Percentiles rank a stretch among this genome's conserved stretches.
Evolutionary conservation across 345 rosid genomes (phyloP).

Genomic region (Raphanus raphanistrum): DNA sequence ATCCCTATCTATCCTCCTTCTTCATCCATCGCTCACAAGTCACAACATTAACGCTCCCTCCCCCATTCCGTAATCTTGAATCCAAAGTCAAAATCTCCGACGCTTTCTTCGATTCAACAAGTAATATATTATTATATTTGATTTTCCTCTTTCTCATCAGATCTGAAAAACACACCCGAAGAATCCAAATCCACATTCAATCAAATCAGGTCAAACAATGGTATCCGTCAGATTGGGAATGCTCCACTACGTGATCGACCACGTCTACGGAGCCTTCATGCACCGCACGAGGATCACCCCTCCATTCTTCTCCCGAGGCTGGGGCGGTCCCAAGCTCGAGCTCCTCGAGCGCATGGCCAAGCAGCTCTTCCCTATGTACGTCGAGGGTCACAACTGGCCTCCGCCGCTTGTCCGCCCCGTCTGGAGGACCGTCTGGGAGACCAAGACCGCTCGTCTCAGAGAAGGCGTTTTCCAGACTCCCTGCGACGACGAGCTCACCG

Average conservation of each 20-base stretch:
- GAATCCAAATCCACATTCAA: background rate
- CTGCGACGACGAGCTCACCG: slow-evolving; percentile 70
- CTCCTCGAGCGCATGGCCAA: slow-evolving; percentile 75
- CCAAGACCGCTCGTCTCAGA: slow-evolving; percentile 62
- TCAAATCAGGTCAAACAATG: slow-evolving; percentile 42
- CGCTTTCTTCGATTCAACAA: background rate
- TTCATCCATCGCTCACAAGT: background rate
- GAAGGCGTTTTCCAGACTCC: slow-evolving; percentile 90
- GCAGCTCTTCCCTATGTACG: slow-evolving; percentile 69
- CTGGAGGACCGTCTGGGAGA: slow-evolving; percentile 96
- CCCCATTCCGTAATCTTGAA: slow-evolving; percentile 5
- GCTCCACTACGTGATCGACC: slow-evolving; percentile 90
- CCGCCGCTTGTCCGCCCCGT: slow-evolving; percentile 66
- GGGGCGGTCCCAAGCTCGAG: slow-evolving; percentile 92
- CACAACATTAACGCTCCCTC: background rate
- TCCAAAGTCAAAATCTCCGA: slow-evolving; percentile 2
- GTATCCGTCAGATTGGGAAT: slow-evolving; percentile 80
- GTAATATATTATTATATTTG: too few species aligned
- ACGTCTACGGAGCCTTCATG: slow-evolving; percentile 88
- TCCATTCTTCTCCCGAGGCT: slow-evolving; percentile 89
- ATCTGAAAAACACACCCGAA: slow-evolving; percentile 27
- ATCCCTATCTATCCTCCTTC: background rate
- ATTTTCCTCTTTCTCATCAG: slow-evolving; percentile 5
- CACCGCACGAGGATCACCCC: slow-evolving; percentile 77
- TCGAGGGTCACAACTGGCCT: slow-evolving; percentile 70